Conservation (phyloP, 176 grass and related monocot species). For the Coix lacrymajobi region DNA sequence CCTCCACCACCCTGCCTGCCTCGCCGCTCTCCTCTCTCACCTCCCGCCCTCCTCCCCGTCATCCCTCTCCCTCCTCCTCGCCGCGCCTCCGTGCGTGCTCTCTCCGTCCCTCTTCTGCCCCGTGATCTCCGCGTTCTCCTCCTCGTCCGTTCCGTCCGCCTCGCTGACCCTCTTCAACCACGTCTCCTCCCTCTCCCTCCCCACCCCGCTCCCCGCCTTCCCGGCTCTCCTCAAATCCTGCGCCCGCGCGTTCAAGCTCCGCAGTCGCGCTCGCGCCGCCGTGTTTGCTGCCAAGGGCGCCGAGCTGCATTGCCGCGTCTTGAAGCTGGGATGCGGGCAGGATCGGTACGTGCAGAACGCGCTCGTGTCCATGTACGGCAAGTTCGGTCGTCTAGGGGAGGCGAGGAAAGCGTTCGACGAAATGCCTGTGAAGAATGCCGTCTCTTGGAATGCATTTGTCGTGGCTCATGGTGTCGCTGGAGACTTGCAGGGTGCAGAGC, state of each 20-base stretch:
- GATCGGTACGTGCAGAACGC: constrained; percentile 54
- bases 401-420: constrained; percentile 55
- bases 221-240: constrained; percentile 73
- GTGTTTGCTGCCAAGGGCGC: constrained; percentile 35
- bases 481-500: constrained; percentile 21
- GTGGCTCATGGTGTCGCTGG: constrained; percentile 35
- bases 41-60: constrained; percentile 32
- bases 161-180: constrained; percentile 41
- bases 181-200: constrained; percentile 17
- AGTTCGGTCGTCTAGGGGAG: constrained; percentile 22
- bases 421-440: constrained; percentile 37
- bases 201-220: constrained; percentile 41
- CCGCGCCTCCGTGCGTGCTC: constrained; percentile 4
- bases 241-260: constrained; percentile 35
- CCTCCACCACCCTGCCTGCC: constrained; percentile 18
- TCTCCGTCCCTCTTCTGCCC: constrained; percentile 47
- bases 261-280: neutral
- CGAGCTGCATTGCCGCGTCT: constrained; percentile 42
- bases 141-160: constrained; percentile 15
- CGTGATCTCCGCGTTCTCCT: constrained; percentile 34
- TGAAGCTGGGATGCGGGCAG: constrained; percentile 18
- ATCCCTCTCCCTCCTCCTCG: constrained; percentile 45
- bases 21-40: constrained; percentile 46
- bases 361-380: constrained; percentile 56
- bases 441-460: constrained; percentile 55